phyloP scores from a whole-genome alignment of 2,329 filamentous ascomycete genomes.

The Aspergillus ustus region DNA sequence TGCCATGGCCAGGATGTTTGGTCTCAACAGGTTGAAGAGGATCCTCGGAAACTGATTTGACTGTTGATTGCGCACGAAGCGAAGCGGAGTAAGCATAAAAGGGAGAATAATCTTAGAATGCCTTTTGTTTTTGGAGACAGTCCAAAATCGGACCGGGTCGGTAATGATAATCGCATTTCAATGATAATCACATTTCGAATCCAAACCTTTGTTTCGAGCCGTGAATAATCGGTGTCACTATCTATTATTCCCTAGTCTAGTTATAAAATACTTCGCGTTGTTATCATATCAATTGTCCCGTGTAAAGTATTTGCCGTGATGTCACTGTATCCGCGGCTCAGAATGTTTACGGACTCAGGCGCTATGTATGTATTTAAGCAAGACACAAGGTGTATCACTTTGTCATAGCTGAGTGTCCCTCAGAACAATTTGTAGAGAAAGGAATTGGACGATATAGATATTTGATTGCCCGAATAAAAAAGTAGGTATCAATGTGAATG shows the following conservation, averaged over 20 bases:
- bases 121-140: no score
- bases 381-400: neutral
- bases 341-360: neutral
- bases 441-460: neutral
- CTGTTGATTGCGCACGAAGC: neutral
- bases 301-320: slow-evolving; percentile 27
- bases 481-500: neutral
- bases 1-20: slow-evolving; percentile 57
- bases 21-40: slow-evolving; percentile 52
- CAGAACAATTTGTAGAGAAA: neutral
- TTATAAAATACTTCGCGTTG: no score
- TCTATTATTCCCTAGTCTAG: neutral
- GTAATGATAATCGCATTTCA: neutral
- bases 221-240: neutral
- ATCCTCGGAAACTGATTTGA: slow-evolving; percentile 11
- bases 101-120: no score
- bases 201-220: neutral
- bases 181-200: neutral
- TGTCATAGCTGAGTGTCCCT: neutral
- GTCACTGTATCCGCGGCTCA: neutral
- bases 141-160: no score
- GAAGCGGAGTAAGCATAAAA: no score
- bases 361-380: neutral
- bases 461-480: neutral
- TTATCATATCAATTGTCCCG: slow-evolving; percentile 3